Percentiles rank a stretch among this genome's conserved stretches.
phyloP scores from a whole-genome alignment of 805 yeast species.

The Suhomyces xylopsoci region DNA sequence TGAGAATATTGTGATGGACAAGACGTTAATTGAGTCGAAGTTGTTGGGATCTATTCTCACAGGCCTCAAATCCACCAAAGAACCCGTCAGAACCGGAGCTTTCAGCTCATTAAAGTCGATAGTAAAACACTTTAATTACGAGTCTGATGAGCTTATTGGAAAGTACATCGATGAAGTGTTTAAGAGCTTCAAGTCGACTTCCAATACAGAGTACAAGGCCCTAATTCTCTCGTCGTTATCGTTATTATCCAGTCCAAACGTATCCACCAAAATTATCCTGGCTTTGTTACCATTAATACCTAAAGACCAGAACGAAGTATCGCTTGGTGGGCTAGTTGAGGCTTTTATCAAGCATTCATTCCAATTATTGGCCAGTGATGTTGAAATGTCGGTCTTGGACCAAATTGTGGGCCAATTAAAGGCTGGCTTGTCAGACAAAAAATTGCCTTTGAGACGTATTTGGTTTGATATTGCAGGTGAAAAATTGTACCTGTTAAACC shows the following conservation, averaged over 20 bases:
- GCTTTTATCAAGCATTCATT: constrained; percentile 49
- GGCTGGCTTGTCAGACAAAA: constrained; percentile 67
- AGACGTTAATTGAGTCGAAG: constrained; percentile 35
- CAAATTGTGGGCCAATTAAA: constrained; percentile 27
- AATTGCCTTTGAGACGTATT: constrained; percentile 55
- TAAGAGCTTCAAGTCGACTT: constrained; percentile 52
- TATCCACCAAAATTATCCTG: constrained; percentile 31
- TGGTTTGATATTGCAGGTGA: constrained; percentile 62
- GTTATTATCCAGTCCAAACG: constrained; percentile 24
- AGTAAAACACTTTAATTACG: constrained; percentile 14
- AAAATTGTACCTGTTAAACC: constrained; percentile 13
- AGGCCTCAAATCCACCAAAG: constrained; percentile 69
- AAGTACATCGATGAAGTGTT: constrained; percentile 51
- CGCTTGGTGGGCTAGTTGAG: constrained; percentile 48
- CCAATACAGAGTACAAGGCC: constrained; percentile 64
- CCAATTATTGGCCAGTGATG: constrained; percentile 8
- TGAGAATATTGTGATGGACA: constrained; percentile 38
- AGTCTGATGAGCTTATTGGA: constrained; percentile 19
- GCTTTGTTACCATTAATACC: constrained; percentile 50
- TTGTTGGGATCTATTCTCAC: constrained; percentile 30
- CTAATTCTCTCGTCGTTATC: constrained; percentile 47
- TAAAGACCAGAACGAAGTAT: constrained; percentile 75
- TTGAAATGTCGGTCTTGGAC: constrained; percentile 3
- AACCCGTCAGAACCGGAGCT: constrained; percentile 53
- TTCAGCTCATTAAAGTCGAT: constrained; percentile 28